phyloP scores from a whole-genome alignment of 164 flowering plant species.

The Sedum album region DNA sequence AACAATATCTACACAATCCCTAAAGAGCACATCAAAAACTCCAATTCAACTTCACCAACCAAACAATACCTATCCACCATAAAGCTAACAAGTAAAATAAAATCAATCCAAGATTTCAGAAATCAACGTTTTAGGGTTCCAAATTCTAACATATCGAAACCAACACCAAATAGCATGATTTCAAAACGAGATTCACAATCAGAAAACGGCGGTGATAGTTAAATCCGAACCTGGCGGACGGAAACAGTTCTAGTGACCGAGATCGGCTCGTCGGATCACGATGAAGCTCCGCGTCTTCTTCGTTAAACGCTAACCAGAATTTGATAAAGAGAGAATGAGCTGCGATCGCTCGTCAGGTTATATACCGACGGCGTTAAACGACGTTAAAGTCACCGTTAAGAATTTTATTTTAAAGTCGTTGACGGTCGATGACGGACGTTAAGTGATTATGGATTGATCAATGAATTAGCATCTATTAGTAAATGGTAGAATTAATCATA shows the following conservation, averaged over 20 bases:
- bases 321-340: neutral
- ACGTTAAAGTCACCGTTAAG: too few species aligned
- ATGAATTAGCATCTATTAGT: too few species aligned
- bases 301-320: neutral
- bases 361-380: slow-evolving; percentile 1
- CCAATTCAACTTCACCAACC: too few species aligned
- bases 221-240: neutral
- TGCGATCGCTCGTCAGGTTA: neutral
- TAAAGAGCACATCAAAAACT: too few species aligned
- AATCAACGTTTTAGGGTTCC: neutral
- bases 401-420: too few species aligned
- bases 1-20: too few species aligned
- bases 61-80: too few species aligned
- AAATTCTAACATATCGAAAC: too few species aligned
- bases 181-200: neutral
- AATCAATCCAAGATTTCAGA: too few species aligned
- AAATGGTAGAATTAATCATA: too few species aligned
- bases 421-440: neutral
- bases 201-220: neutral
- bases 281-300: too few species aligned
- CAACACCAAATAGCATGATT: neutral
- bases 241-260: neutral
- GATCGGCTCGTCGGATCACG: neutral
- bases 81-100: too few species aligned
- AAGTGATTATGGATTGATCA: neutral